Percentiles rank a stretch among this genome's conserved stretches.
These are phyloP conservation scores for Hypoxylon fuscum DNA, from an alignment of 495 filamentous ascomycete species.

Conservation along the genomic window DNA sequence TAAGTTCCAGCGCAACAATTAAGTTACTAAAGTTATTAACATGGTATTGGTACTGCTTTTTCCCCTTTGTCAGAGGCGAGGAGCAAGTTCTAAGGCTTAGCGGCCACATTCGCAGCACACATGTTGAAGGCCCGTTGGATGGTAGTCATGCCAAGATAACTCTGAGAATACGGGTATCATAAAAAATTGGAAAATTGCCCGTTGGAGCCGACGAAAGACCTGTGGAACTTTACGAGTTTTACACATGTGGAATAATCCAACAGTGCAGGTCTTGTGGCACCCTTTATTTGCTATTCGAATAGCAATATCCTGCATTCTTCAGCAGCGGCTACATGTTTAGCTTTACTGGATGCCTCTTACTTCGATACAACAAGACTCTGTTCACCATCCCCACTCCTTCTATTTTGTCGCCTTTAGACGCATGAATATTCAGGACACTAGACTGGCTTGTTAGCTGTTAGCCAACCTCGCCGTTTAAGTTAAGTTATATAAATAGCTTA, in stretches of 20 bases:
- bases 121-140: background rate
- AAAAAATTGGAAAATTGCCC: background rate
- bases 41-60: too few species aligned
- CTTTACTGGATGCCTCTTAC: background rate
- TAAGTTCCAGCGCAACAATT: too few species aligned
- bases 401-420: background rate
- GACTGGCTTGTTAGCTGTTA: slow-evolving; percentile 4
- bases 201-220: background rate
- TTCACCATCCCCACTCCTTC: too few species aligned
- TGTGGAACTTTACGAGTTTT: slow-evolving; percentile 1
- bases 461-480: slow-evolving; percentile 15
- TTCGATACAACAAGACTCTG: too few species aligned
- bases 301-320: slow-evolving; percentile 3
- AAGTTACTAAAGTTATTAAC: too few species aligned
- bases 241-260: background rate
- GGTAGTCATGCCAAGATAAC: background rate
- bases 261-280: background rate
- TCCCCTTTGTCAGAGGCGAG: too few species aligned
- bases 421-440: slow-evolving; percentile 1
- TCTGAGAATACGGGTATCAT: background rate
- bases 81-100: background rate
- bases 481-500: slow-evolving; percentile 10
- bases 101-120: background rate
- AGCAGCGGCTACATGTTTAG: background rate
- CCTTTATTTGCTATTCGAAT: background rate